These are phyloP conservation scores for Emmonsia crescens DNA, from an alignment of 2,329 filamentous ascomycete genomes.

Conservation along the genomic window DNA sequence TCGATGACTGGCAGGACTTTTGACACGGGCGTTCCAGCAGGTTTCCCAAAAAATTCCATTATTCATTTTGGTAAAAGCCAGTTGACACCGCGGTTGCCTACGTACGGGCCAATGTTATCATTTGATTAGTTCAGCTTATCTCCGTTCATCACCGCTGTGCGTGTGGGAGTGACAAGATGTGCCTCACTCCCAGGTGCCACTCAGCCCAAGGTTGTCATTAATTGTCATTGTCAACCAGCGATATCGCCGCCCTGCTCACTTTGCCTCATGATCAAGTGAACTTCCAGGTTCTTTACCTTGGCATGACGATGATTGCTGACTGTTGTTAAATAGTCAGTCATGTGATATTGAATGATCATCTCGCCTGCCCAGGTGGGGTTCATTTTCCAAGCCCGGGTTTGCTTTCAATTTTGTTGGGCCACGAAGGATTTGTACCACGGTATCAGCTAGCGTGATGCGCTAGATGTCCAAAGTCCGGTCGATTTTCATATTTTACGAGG, in stretches of 20 bases:
- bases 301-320: background rate
- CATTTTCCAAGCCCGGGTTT: too few relatives aligned
- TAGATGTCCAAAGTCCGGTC: too few relatives aligned
- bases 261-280: background rate
- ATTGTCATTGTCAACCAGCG: too few relatives aligned
- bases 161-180: background rate
- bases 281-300: background rate
- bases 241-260: background rate
- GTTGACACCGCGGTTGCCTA: background rate
- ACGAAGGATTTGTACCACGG: too few relatives aligned
- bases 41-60: background rate
- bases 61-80: background rate
- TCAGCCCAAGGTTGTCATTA: background rate
- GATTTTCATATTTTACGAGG: too few relatives aligned
- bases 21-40: background rate
- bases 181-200: background rate
- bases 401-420: too few relatives aligned
- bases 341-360: background rate
- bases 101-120: background rate
- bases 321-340: background rate
- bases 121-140: background rate
- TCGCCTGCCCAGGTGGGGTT: too few relatives aligned
- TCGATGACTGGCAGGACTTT: background rate
- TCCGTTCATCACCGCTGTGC: too few relatives aligned
- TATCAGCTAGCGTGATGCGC: background rate